Base-by-base conservation (phyloP, 179 eudicot genomes). In the Sideroxylon spinosum region DNA sequence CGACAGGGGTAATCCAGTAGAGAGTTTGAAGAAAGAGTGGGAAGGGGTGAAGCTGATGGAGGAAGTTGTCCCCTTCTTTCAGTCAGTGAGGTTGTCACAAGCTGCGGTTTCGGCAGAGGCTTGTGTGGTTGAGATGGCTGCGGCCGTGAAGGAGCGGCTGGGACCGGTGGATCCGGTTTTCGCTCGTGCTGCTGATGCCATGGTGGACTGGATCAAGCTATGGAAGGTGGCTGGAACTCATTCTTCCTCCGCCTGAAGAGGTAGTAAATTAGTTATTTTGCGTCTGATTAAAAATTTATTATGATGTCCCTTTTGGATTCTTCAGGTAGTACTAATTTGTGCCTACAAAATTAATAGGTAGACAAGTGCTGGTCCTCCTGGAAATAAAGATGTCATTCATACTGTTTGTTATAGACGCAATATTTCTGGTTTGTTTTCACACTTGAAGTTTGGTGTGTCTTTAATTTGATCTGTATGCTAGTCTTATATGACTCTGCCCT, bases 11-110 rank as follows among this genome's bases (percentile, higher is more conserved):
- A 87, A 91, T 74, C 91, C 92, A 10, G 68, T 95, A 16, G 90
- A 90, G 82, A 90, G 94, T 82, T 82, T 95, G 94, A 95, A 95
- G 90, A 95, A 93, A 86, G 98, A 95, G 73, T 95, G 99, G 99
- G 89, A 88, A 85, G 76, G 76, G 48, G 76, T 74, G 46, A 92
- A 92, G 89, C 85, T 95, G 71, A 92, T 95, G 99, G 98, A 93
- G 84, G 97, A 93, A 20, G 91, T 91, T 3, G 90, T 93, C 11
- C 98, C 98, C 3, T 95, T 93, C 77, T 91, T 95, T 28, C 91
- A 95, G 80, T 78, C 90, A 23, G 7, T 92, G 66, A 88, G 75
- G 77, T 83, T 95, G 86, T 88, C 99, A 5, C 32, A 75, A 9
- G 86, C 76, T 50, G 89, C 98, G 2, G 87, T 81, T 60, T 87